Conservation (phyloP, 768 basidiomycete species). For the Phaeotremella fagi region DNA sequence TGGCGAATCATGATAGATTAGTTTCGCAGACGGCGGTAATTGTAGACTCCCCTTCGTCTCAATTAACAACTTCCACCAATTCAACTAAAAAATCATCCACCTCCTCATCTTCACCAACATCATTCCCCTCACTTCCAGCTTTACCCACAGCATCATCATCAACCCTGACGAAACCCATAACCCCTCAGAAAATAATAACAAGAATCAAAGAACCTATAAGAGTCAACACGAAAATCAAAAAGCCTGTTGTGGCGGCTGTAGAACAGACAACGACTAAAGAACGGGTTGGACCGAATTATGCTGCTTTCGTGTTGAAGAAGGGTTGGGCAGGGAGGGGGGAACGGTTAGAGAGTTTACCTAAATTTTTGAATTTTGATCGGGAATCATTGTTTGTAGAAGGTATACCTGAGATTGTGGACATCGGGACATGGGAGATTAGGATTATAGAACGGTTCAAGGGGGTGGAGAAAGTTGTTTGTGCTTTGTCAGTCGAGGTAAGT, state of each 20-base stretch:
- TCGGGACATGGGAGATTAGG: slow-evolving; percentile 28
- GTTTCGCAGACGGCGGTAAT: slow-evolving; percentile 15
- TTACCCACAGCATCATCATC: slow-evolving; percentile 12
- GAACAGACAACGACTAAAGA: slow-evolving; percentile 16
- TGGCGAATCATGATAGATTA: slow-evolving; percentile 19
- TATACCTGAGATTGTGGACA: slow-evolving; percentile 30
- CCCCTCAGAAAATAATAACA: not conserved
- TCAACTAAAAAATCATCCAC: not conserved
- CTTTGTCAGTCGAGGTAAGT: slow-evolving; percentile 35
- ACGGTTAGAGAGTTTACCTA: slow-evolving; percentile 21
- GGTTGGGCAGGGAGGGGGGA: slow-evolving; percentile 4
- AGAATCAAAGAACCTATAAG: slow-evolving; percentile 12
- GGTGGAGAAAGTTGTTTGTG: slow-evolving; percentile 24
- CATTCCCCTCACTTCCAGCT: slow-evolving; percentile 28
- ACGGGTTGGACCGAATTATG: slow-evolving; percentile 15
- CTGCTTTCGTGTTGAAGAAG: slow-evolving; percentile 16
- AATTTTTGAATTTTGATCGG: slow-evolving; percentile 41
- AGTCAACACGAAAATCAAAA: no score
- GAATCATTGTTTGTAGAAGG: slow-evolving; percentile 42
- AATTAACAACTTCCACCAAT: not conserved
- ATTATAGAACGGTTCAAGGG: slow-evolving; percentile 25
- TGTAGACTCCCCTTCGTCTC: no score
- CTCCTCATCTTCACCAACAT: slow-evolving; percentile 17
- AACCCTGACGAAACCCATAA: slow-evolving; percentile 2
- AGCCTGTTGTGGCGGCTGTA: no score